phyloP scores from a whole-genome alignment of 108 stramenopile genomes.

The Cyclotella cryptica region DNA sequence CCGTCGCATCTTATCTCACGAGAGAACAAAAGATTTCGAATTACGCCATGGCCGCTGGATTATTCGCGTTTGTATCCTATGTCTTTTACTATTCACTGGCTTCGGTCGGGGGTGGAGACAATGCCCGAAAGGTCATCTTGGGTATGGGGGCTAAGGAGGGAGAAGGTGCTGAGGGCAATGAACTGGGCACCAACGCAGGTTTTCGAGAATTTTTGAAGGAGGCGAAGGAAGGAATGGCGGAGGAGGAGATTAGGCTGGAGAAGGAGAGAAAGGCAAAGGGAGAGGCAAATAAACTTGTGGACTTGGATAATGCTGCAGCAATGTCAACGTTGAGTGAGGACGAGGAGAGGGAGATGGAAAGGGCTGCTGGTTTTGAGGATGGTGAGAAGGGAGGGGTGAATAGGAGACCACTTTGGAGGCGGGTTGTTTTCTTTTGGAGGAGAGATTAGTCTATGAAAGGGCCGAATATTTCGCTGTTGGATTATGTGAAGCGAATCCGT shows the following conservation, averaged over 20 bases:
- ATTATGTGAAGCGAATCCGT: no score
- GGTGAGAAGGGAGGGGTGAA: neutral
- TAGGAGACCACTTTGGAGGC: constrained; percentile 48
- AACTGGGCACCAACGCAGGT: no score
- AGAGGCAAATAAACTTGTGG: no score
- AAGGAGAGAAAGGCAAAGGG: no score
- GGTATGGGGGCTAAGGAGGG: constrained; percentile 9
- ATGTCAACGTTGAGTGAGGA: constrained; percentile 36
- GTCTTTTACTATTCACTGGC: constrained; percentile 58
- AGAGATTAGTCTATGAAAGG: constrained; percentile 54
- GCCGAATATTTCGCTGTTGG: no score
- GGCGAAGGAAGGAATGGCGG: no score
- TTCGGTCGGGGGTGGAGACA: constrained; percentile 44
- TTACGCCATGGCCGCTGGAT: constrained; percentile 52
- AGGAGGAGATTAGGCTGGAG: no score
- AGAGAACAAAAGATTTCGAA: constrained; percentile 48
- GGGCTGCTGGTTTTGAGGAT: constrained; percentile 44
- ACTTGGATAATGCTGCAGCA: no score
- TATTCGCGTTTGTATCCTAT: constrained; percentile 53
- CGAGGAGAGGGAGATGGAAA: constrained; percentile 44
- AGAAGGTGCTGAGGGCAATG: constrained; percentile 18
- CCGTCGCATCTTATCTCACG: constrained; percentile 36
- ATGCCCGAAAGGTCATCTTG: constrained; percentile 31
- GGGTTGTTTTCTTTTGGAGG: constrained; percentile 61
- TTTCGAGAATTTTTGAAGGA: no score